phyloP scores from a whole-genome alignment of 345 rosid genomes.

The Linum lewisii region DNA sequence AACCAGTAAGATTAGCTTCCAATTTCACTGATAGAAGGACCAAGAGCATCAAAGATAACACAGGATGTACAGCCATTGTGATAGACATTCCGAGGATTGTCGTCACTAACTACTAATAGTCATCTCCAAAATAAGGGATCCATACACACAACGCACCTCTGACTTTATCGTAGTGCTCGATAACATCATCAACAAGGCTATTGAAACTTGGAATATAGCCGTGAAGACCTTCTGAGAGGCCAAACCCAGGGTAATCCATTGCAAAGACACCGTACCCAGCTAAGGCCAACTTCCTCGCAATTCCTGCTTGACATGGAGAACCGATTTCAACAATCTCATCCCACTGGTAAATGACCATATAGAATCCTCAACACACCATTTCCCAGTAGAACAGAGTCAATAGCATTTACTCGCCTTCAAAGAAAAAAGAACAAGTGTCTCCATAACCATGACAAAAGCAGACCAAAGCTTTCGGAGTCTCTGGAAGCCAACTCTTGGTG shows the following conservation, averaged over 20 bases:
- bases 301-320: slow-evolving; percentile 36
- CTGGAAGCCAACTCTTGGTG: slow-evolving; percentile 83
- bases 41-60: too few species aligned
- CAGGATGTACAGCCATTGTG: slow-evolving; percentile 27
- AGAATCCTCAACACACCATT: slow-evolving; percentile 10
- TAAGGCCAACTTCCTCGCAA: slow-evolving; percentile 76
- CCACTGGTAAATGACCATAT: slow-evolving; percentile 6
- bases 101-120: too few species aligned
- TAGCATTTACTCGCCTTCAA: slow-evolving; percentile 81
- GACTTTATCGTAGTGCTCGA: slow-evolving; percentile 66
- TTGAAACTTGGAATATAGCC: slow-evolving; percentile 75
- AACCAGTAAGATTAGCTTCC: too few species aligned
- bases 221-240: slow-evolving; percentile 91
- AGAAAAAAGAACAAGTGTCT: slow-evolving; percentile 94
- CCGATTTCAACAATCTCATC: background rate
- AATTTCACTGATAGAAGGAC: too few species aligned
- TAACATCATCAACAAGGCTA: slow-evolving; percentile 65
- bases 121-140: too few species aligned
- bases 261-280: slow-evolving; percentile 83
- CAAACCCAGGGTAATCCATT: slow-evolving; percentile 95
- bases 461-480: slow-evolving; percentile 60
- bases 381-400: slow-evolving; percentile 14
- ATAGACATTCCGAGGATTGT: background rate
- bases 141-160: slow-evolving; percentile 40
- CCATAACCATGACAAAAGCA: slow-evolving; percentile 95